Percentiles rank a stretch among this genome's conserved stretches.
These are phyloP conservation scores for Salix viminalis DNA, from an alignment of 345 rosid genomes.

Conservation along the genomic window DNA sequence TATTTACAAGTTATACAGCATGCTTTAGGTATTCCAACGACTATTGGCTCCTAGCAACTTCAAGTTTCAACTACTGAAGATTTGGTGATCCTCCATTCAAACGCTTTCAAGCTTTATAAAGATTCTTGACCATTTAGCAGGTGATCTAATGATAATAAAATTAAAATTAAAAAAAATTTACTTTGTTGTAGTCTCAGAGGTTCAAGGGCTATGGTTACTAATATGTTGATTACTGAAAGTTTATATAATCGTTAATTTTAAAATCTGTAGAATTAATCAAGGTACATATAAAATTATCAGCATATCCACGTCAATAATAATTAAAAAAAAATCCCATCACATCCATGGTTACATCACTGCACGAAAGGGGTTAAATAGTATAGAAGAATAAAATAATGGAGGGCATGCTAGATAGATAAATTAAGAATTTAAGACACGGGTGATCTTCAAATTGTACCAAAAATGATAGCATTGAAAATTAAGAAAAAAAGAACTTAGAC, in stretches of 20 bases:
- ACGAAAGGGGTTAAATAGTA: background rate
- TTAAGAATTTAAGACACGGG: background rate
- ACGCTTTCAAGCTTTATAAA: background rate
- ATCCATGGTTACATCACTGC: too few relatives aligned
- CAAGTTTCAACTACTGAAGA: background rate
- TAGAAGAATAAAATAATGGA: constrained; percentile 6
- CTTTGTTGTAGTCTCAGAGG: too few relatives aligned
- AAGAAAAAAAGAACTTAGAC: background rate
- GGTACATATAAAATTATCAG: too few relatives aligned
- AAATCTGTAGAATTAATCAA: too few relatives aligned
- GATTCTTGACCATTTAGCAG: background rate
- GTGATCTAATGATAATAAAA: too few relatives aligned
- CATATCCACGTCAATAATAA: too few relatives aligned
- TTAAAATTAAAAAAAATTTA: too few relatives aligned
- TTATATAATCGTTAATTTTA: accelerated
- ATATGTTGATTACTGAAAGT: too few relatives aligned
- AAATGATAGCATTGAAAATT: constrained; percentile 31
- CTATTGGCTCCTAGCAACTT: background rate
- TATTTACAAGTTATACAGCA: background rate
- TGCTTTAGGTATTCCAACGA: background rate
- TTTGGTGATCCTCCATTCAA: background rate
- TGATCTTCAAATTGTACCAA: constrained; percentile 13
- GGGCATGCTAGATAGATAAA: background rate
- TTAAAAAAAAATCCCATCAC: too few relatives aligned
- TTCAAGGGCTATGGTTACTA: too few relatives aligned